phyloP scores from a whole-genome alignment of 306 rosid species.

The Dryas alaskensis region DNA sequence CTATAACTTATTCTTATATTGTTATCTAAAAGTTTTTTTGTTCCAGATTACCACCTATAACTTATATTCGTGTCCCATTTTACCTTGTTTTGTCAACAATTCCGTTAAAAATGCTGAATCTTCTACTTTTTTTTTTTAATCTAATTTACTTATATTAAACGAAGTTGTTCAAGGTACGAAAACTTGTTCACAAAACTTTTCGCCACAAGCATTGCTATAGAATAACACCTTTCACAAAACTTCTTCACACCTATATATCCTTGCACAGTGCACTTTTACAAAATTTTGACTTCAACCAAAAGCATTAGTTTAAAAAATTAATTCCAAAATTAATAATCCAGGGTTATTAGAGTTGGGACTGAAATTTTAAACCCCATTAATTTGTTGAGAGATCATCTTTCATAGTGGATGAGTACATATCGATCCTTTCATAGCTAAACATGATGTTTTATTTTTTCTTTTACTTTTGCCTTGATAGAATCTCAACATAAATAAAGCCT shows the following conservation, averaged over 20 bases:
- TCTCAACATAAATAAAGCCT: too few species aligned
- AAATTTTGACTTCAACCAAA: not conserved
- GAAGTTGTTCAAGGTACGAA: not conserved
- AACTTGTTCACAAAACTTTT: not conserved
- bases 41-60: too few species aligned
- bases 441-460: too few species aligned
- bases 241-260: too few species aligned
- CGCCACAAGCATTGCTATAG: not conserved
- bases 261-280: not conserved
- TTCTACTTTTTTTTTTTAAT: not conserved
- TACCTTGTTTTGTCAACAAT: too few species aligned
- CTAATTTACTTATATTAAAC: not conserved
- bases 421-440: too few species aligned
- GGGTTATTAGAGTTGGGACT: not conserved
- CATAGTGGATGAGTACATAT: too few species aligned
- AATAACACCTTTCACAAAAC: too few species aligned
- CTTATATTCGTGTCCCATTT: too few species aligned
- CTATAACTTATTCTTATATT: too few species aligned
- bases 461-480: too few species aligned
- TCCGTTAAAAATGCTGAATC: not conserved
- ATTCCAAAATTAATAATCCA: not conserved
- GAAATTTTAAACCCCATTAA: not conserved
- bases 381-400: not conserved
- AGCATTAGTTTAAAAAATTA: not conserved
- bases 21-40: too few species aligned